Percentiles rank a stretch among this genome's conserved stretches.
phyloP scores from a whole-genome alignment of 805 yeast genomes.

The Metschnikowia matae region DNA sequence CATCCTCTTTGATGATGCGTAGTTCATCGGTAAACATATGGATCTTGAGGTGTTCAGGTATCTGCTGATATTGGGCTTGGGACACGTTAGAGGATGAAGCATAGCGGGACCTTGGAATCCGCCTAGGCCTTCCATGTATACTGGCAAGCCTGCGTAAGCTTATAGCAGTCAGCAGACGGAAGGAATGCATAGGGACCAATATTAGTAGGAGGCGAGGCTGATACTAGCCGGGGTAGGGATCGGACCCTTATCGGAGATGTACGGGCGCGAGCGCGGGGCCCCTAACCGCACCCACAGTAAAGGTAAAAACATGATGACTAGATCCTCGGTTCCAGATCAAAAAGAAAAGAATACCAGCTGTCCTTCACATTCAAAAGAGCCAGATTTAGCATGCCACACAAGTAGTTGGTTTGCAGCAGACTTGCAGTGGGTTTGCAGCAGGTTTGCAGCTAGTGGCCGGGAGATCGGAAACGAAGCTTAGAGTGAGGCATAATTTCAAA shows the following conservation, averaged over 20 bases:
- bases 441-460: no score
- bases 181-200: not conserved
- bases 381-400: no score
- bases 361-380: no score
- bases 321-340: no score
- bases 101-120: no score
- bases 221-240: not conserved
- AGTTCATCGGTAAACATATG: slow-evolving; percentile 18
- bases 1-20: slow-evolving; percentile 12
- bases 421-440: no score
- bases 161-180: not conserved
- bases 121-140: no score
- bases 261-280: slow-evolving; percentile 1
- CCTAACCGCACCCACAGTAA: not conserved
- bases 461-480: not conserved
- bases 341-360: no score
- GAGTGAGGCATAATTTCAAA: no score
- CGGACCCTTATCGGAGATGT: slow-evolving; percentile 6
- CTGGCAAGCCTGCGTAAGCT: not conserved
- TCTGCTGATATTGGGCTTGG: slow-evolving; percentile 10
- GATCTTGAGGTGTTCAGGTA: slow-evolving; percentile 20
- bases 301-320: no score
- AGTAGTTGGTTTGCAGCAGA: no score
- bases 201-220: not conserved
- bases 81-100: not conserved